A percentile compares a stretch with the other conserved stretches of the same genome.
phyloP scores from a whole-genome alignment of 2,329 filamentous ascomycete species.

The Claviceps pazoutovae region DNA sequence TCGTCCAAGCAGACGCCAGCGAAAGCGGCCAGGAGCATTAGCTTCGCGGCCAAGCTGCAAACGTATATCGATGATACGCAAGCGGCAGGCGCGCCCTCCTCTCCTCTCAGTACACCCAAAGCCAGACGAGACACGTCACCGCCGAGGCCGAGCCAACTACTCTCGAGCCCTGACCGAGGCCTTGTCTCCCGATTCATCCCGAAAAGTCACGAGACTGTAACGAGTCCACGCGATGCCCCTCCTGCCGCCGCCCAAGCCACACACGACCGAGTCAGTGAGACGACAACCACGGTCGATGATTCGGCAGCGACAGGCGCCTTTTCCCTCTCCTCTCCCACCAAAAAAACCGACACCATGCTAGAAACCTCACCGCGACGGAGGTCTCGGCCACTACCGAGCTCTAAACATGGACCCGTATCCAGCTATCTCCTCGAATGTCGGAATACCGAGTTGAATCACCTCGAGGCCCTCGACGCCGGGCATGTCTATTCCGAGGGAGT shows the following conservation, averaged over 20 bases:
- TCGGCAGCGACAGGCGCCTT: background rate
- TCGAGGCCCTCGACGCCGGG: slow-evolving; percentile 51
- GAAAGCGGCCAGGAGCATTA: background rate
- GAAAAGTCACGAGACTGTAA: slow-evolving; percentile 47
- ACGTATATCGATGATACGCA: background rate
- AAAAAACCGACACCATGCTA: slow-evolving; percentile 21
- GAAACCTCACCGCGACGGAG: slow-evolving; percentile 28
- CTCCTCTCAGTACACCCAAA: background rate
- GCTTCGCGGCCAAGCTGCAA: background rate
- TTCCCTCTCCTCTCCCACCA: background rate
- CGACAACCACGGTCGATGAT: background rate
- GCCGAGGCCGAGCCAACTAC: slow-evolving; percentile 22
- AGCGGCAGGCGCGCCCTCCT: background rate
- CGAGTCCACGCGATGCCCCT: slow-evolving; percentile 46
- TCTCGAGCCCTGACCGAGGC: slow-evolving; percentile 27
- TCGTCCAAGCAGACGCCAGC: background rate
- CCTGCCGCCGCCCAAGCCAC: too few relatives aligned
- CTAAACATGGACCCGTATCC: slow-evolving; percentile 35
- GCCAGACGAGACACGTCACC: slow-evolving; percentile 32
- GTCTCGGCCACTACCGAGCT: slow-evolving; percentile 26
- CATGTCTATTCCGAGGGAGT: slow-evolving; percentile 54
- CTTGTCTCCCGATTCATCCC: slow-evolving; percentile 48
- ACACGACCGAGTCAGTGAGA: too few relatives aligned
- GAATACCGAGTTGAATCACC: slow-evolving; percentile 49
- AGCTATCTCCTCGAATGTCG: slow-evolving; percentile 48